These are phyloP conservation scores for Corniculantispora saksenae DNA, from an alignment of 2,329 filamentous ascomycete genomes.

Conservation along the genomic window DNA sequence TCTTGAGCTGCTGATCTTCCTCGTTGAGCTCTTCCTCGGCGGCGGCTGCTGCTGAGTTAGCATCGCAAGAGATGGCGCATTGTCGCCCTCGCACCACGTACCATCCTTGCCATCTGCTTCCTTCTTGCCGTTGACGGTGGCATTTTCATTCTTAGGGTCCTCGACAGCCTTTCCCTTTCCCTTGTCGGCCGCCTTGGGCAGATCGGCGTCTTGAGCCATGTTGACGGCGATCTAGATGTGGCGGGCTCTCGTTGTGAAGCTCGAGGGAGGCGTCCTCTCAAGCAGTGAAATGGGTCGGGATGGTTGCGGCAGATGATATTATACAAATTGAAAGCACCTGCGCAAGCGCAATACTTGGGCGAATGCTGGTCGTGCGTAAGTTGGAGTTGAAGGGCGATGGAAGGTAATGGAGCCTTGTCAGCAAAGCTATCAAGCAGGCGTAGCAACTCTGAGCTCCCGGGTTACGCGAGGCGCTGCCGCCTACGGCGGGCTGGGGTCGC, in stretches of 20 bases:
- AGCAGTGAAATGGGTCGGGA: slow-evolving; percentile 7
- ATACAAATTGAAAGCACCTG: slow-evolving; percentile 2
- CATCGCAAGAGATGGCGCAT: slow-evolving; percentile 17
- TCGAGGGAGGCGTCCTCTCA: not conserved
- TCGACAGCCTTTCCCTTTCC: slow-evolving; percentile 91
- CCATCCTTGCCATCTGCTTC: slow-evolving; percentile 64
- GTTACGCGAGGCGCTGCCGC: slow-evolving; percentile 50
- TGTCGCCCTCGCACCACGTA: slow-evolving; percentile 32
- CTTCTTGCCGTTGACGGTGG: slow-evolving; percentile 72
- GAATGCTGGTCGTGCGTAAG: not conserved
- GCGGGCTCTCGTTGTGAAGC: slow-evolving; percentile 17
- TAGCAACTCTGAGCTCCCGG: slow-evolving; percentile 34
- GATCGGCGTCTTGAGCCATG: slow-evolving; percentile 95
- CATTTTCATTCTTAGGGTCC: slow-evolving; percentile 69
- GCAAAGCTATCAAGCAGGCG: slow-evolving; percentile 35
- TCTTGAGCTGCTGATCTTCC: slow-evolving; percentile 98
- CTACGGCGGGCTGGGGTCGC: slow-evolving; percentile 33
- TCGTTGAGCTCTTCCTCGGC: slow-evolving; percentile 87
- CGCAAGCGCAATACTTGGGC: not conserved
- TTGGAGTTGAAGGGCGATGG: slow-evolving; percentile 30
- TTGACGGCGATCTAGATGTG: slow-evolving; percentile 39
- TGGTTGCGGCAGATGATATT: not conserved
- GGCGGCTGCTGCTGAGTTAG: slow-evolving; percentile 30
- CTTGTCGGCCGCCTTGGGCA: slow-evolving; percentile 83
- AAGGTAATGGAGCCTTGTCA: slow-evolving; percentile 40